phyloP scores from a whole-genome alignment of 805 yeast genomes.

The Metschnikowia koreensis region DNA sequence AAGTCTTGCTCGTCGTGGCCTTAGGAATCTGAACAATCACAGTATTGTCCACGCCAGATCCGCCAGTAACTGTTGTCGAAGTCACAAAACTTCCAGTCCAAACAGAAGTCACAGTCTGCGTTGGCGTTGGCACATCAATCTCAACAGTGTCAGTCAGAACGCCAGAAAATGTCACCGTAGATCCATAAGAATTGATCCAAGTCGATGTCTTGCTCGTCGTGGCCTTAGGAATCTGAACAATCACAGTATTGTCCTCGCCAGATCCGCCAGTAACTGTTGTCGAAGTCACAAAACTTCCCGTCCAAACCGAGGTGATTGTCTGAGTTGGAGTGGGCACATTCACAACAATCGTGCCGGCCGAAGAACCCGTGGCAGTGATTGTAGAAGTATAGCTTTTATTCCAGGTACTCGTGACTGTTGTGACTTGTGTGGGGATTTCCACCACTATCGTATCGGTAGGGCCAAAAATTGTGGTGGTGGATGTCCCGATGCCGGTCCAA shows the following conservation, averaged over 20 bases:
- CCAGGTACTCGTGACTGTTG: too few relatives aligned
- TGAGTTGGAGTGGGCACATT: too few relatives aligned
- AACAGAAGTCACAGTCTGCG: conserved; percentile 10
- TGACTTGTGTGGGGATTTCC: too few relatives aligned
- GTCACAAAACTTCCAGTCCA: conserved; percentile 7
- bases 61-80: conserved; percentile 8
- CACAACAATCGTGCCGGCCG: too few relatives aligned
- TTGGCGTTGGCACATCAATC: conserved; percentile 18
- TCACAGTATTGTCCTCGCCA: conserved; percentile 19
- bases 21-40: conserved; percentile 11
- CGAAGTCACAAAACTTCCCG: conserved; percentile 7
- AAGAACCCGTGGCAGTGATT: too few relatives aligned
- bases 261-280: conserved; percentile 15
- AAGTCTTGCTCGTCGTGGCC: conserved; percentile 1
- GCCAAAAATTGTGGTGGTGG: too few relatives aligned
- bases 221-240: conserved; percentile 11
- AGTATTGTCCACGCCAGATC: conserved; percentile 5
- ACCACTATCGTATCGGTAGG: too few relatives aligned
- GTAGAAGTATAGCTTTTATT: too few relatives aligned
- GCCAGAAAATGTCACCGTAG: conserved; percentile 4
- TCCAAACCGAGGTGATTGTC: conserved; percentile 14
- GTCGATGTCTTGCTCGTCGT: not conserved
- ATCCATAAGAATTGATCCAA: not conserved
- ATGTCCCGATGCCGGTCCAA: too few relatives aligned
- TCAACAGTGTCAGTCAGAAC: conserved; percentile 7